A percentile compares a stretch with the other conserved stretches of the same genome.
Conservation (phyloP, 768 basidiomycete species). For the Trametes cingulata region DNA sequence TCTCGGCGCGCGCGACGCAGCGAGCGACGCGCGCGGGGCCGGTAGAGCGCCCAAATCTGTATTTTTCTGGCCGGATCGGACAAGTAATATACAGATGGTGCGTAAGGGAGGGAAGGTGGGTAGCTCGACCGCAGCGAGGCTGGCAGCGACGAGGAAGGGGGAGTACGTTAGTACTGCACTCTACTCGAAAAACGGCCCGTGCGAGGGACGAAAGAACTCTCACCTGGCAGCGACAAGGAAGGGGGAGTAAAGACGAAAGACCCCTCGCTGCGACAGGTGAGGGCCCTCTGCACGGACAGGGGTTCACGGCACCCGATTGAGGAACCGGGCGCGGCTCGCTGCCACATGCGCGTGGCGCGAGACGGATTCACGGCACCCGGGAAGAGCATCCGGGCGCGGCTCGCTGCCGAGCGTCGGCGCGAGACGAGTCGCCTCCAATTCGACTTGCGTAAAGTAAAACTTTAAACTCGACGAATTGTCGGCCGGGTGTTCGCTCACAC, state of each 20-base stretch:
- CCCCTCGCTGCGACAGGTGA: not conserved
- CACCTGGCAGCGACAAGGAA: not conserved
- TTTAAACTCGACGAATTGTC: too few relatives aligned
- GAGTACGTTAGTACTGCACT: too few relatives aligned
- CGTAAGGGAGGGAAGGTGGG: too few relatives aligned
- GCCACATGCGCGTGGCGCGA: not conserved
- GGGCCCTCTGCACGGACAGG: not conserved
- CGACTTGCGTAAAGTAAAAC: not conserved
- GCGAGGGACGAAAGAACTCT: not conserved
- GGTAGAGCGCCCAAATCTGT: too few relatives aligned
- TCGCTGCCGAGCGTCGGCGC: not conserved
- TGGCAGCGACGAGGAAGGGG: not conserved
- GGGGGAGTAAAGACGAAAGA: too few relatives aligned
- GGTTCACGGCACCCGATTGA: not conserved
- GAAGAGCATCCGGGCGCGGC: not conserved
- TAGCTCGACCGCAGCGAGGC: too few relatives aligned
- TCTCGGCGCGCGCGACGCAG: too few relatives aligned
- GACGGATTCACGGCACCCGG: not conserved
- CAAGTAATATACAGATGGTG: too few relatives aligned
- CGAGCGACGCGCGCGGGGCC: too few relatives aligned
- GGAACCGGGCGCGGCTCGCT: not conserved
- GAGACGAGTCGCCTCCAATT: not conserved
- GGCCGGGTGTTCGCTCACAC: too few relatives aligned
- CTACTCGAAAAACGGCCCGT: not conserved
- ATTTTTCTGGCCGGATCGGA: too few relatives aligned